Evolutionary conservation across 495 filamentous ascomycete species (phyloP).

Genomic region (Trichodelitschia bisporula): DNA sequence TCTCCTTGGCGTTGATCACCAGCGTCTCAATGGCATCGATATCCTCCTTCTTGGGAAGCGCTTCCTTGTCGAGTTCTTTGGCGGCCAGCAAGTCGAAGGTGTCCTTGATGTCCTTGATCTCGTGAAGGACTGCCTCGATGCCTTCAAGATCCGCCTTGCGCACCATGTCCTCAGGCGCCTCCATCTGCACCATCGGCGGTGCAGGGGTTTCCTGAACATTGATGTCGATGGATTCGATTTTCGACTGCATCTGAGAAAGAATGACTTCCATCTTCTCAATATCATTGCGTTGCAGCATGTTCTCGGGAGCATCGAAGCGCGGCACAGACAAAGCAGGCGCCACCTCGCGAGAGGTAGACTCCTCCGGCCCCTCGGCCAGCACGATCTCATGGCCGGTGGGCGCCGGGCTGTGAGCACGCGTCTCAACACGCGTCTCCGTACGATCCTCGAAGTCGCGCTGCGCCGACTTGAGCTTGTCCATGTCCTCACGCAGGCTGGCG

Average conservation of each 20-base stretch:
- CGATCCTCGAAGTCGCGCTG: conserved; percentile 11
- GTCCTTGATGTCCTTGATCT: conserved; percentile 34
- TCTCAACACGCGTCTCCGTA: too few relatives aligned
- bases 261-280: conserved; percentile 64
- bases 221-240: conserved; percentile 57
- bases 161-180: conserved; percentile 18
- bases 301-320: too few relatives aligned
- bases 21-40: conserved; percentile 74
- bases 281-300: conserved; percentile 32
- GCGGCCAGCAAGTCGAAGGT: conserved; percentile 23
- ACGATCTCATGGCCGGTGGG: conserved; percentile 16
- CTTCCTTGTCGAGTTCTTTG: conserved; percentile 19
- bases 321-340: too few relatives aligned
- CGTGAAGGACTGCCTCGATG: conserved; percentile 29
- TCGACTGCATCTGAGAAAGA: conserved; percentile 57
- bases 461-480: conserved; percentile 37
- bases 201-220: conserved; percentile 19
- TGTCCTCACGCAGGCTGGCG: conserved; percentile 43
- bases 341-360: conserved; percentile 4
- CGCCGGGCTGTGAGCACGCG: conserved; percentile 2
- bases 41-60: conserved; percentile 51
- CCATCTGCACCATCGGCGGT: conserved; percentile 16
- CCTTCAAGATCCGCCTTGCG: conserved; percentile 36
- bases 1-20: conserved; percentile 56
- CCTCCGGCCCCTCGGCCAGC: conserved; percentile 14